phyloP scores from a whole-genome alignment of 225 moss, liverwort and hornwort genomes.

The Thuidium tamariscinum region DNA sequence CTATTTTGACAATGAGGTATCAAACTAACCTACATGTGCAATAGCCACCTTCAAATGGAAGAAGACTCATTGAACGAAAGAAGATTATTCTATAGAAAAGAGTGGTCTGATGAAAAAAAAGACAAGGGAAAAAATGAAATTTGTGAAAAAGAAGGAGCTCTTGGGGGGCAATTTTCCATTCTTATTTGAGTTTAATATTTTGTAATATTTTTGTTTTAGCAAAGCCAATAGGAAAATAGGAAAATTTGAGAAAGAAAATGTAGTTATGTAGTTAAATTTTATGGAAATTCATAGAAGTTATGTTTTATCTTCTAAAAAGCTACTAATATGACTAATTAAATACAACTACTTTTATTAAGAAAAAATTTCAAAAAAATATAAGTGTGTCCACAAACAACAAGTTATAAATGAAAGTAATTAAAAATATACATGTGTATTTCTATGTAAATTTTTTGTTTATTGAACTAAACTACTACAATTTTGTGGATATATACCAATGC shows the following conservation, averaged over 20 bases:
- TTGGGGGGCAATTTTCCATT: neutral
- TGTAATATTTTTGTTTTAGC: neutral
- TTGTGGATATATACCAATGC: neutral
- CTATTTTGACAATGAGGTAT: too few relatives aligned
- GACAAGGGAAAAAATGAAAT: neutral
- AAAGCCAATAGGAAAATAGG: neutral
- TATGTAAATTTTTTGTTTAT: neutral
- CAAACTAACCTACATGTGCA: too few relatives aligned
- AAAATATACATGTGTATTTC: neutral
- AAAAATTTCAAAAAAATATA: too few relatives aligned
- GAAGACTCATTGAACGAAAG: neutral
- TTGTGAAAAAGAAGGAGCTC: neutral
- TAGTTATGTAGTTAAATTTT: rapidly evolving
- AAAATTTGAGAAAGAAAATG: neutral
- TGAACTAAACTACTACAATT: neutral
- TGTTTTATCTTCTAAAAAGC: neutral
- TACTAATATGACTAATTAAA: too few relatives aligned
- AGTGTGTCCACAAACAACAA: too few relatives aligned
- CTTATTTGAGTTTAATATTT: neutral
- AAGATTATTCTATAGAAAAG: neutral
- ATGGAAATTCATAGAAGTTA: neutral
- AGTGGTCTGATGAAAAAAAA: neutral
- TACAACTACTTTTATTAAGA: too few relatives aligned
- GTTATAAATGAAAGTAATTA: neutral
- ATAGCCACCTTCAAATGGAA: neutral